Evolutionary conservation across 495 filamentous ascomycete species (phyloP), one percentile per base, ranked within the genome.

Genomic region (Lineolata rhizophorae): DNA sequence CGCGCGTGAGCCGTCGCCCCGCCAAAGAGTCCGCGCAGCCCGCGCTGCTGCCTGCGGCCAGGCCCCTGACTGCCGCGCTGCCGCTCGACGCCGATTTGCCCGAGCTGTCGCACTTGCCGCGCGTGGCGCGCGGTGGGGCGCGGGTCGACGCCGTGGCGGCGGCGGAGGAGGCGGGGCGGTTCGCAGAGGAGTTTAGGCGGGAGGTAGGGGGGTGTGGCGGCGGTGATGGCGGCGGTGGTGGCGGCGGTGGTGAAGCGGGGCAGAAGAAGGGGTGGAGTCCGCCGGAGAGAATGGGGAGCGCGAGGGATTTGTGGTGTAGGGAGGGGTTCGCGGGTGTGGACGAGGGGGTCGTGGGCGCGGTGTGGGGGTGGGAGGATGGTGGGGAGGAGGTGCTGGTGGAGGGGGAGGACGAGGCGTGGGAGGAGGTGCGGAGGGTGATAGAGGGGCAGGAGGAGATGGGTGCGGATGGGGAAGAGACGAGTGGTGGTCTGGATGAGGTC

Each of bases 271-370:
- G 36, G 13, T 40, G 43, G 27, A 34, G 35, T 4, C 35, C 45
- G 5, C 27, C 32, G 14, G 31, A 46, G 1, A n/a, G 15, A 6
- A 18, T 29, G 2, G 31, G 40, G 1, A 41, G 27, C 20, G 36
- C 50, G 27, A 40, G 41, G n/a, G 50, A 53, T 35, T 34, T 55
- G 25, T 55, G 53, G 27, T 55, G 52, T 30, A 43, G 43, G 1
- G 50, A 44, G 18, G 42, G 46, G 12, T n/a, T n/a, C n/a, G n/a
- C n/a, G n/a, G n/a, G n/a, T n/a, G n/a, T n/a, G n/a, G n/a, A n/a
- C n/a, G n/a, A n/a, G n/a, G n/a, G n/a, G n/a, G n/a, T n/a, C n/a
- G n/a, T n/a, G n/a, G n/a, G n/a, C n/a, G n/a, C n/a, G n/a, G n/a
- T n/a, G n/a, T n/a, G n/a, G n/a, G n/a, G n/a, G n/a, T n/a, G n/a